phyloP scores from a whole-genome alignment of 2,329 filamentous ascomycete genomes.

The Dactylellina drechsleri region DNA sequence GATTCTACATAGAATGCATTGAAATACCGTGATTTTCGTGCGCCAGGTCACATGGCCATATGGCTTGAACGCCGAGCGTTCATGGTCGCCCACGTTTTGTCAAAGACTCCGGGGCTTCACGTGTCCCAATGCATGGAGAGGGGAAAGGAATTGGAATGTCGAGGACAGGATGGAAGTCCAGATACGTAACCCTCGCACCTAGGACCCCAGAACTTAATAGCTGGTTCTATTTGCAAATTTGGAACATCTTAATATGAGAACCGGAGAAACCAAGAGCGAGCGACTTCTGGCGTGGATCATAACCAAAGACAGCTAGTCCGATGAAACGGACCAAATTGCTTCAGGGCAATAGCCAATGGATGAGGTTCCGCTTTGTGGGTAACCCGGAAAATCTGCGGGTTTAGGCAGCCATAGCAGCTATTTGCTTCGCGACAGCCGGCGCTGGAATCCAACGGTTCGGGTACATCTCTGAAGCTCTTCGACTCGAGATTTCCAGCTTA shows the following conservation, averaged over 20 bases:
- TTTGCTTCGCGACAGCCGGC: constrained; percentile 15
- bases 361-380: constrained; percentile 33
- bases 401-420: constrained; percentile 48
- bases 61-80: too few species aligned
- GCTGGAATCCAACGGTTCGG: constrained; percentile 45
- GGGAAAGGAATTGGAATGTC: too few species aligned
- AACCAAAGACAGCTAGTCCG: constrained; percentile 24
- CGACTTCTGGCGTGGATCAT: constrained; percentile 20
- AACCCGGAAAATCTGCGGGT: constrained; percentile 9
- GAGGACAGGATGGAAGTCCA: too few species aligned
- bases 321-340: constrained; percentile 5
- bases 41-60: too few species aligned
- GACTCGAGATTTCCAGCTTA: constrained; percentile 30
- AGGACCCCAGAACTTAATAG: too few species aligned
- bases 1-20: too few species aligned
- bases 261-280: not conserved
- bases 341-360: constrained; percentile 28
- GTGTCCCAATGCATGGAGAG: too few species aligned
- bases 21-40: too few species aligned
- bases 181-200: too few species aligned
- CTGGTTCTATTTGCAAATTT: not conserved
- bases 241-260: not conserved
- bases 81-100: too few species aligned
- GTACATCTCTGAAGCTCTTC: constrained; percentile 28
- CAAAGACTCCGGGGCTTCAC: too few species aligned